Evolutionary conservation across 1,284 basidiomycete genomes (phyloP).

Genomic region (Apiotrichum sp.): DNA sequence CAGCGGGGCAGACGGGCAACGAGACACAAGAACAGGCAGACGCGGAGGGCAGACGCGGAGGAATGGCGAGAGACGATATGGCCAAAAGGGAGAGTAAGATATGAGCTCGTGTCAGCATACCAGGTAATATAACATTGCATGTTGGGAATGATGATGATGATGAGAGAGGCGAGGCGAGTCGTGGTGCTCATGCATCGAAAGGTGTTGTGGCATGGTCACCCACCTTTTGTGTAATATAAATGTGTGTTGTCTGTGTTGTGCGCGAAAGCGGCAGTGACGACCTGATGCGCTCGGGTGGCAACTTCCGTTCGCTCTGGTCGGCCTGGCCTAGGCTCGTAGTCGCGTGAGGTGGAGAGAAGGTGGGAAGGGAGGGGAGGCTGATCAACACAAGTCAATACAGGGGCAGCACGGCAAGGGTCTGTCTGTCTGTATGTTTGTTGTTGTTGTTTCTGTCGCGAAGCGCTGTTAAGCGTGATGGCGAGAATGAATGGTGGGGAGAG

Average conservation of each 20-base stretch:
- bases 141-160: not conserved
- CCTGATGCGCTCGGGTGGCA: constrained; percentile 2
- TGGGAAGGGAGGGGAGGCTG: not conserved
- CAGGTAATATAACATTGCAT: constrained; percentile 5
- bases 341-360: not conserved
- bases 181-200: constrained; percentile 2
- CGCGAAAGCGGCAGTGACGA: constrained; percentile 4
- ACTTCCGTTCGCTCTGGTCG: constrained; percentile 7
- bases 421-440: too few relatives aligned
- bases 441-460: too few relatives aligned
- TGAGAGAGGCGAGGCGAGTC: not conserved
- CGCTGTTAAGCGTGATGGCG: not conserved
- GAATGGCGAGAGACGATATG: constrained; percentile 1
- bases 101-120: constrained; percentile 9
- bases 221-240: constrained; percentile 4
- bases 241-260: not conserved
- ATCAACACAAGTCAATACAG: not conserved
- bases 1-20: too few relatives aligned
- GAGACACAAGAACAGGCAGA: too few relatives aligned
- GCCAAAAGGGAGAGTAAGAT: not conserved
- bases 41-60: too few relatives aligned
- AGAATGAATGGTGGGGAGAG: not conserved
- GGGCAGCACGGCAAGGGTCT: too few relatives aligned
- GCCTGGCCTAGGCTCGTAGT: not conserved
- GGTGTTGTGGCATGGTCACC: constrained; percentile 9